Conservation (phyloP, 2,329 filamentous ascomycete species). For the Penicillium sp. region DNA sequence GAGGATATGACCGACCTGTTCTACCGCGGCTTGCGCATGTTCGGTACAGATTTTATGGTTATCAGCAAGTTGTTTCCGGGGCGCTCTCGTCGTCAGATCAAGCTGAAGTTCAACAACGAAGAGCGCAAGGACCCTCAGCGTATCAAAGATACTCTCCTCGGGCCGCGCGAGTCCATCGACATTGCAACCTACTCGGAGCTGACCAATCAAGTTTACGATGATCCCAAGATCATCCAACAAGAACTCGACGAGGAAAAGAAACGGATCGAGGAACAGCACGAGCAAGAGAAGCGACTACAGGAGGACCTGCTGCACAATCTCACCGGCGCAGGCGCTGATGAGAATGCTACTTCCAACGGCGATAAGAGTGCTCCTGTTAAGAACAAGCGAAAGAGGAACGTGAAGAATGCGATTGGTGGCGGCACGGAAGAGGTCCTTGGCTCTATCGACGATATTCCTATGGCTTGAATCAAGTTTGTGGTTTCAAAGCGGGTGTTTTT, state of each 20-base stretch:
- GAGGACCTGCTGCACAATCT: conserved; percentile 47
- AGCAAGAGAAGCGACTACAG: conserved; percentile 47
- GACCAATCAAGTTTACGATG: conserved; percentile 48
- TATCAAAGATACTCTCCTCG: conserved; percentile 55
- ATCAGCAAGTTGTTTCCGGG: conserved; percentile 64
- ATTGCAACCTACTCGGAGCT: conserved; percentile 48
- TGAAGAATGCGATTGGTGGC: conserved; percentile 28
- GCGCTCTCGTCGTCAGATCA: conserved; percentile 62
- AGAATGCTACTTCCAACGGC: conserved; percentile 13
- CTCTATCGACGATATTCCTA: conserved; percentile 39
- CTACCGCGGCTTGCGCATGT: conserved; percentile 63
- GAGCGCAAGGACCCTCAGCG: conserved; percentile 57
- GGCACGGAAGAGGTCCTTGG: conserved; percentile 46
- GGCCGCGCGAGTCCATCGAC: conserved; percentile 47
- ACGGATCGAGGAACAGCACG: conserved; percentile 49
- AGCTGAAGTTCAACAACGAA: conserved; percentile 64
- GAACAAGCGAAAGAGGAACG: conserved; percentile 34
- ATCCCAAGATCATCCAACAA: conserved; percentile 41
- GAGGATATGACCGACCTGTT: conserved; percentile 61
- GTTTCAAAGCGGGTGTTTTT: conserved; percentile 10
- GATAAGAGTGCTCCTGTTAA: conserved; percentile 33
- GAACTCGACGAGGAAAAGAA: conserved; percentile 49
- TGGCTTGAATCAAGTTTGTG: conserved; percentile 1
- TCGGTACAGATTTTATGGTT: conserved; percentile 66
- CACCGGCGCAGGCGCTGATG: conserved; percentile 34